Conservation (phyloP, 1,284 basidiomycete species). For the Sporisorium graminicola region DNA sequence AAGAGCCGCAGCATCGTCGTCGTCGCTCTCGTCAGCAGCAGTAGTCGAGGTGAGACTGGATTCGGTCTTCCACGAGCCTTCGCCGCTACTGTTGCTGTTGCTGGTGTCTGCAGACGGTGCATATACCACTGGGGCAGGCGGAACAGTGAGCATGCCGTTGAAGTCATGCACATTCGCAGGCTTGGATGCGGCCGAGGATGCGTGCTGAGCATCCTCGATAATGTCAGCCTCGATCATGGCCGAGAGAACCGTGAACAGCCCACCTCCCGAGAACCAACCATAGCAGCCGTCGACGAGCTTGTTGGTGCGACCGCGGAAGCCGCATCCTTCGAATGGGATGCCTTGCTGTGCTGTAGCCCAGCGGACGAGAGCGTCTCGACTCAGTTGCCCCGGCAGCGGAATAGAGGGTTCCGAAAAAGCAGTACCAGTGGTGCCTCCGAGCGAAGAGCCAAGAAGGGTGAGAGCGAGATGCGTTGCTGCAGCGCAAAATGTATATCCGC, state of each 20-base stretch:
- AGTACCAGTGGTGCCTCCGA: conserved; percentile 5
- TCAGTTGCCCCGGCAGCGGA: conserved; percentile 72
- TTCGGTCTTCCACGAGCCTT: conserved; percentile 44
- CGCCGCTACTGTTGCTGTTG: conserved; percentile 4
- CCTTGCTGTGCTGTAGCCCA: conserved; percentile 94
- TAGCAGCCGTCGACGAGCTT: conserved; percentile 99
- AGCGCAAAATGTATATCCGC: conserved; percentile 95
- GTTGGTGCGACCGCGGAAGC: conserved; percentile 93
- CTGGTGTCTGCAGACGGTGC: conserved; percentile 8
- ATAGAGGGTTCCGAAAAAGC: neutral
- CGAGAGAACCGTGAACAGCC: conserved; percentile 84
- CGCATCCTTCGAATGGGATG: conserved; percentile 83
- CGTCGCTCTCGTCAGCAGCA: conserved; percentile 9
- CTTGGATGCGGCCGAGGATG: conserved; percentile 22
- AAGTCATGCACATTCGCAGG: conserved; percentile 41
- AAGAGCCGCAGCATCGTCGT: conserved; percentile 1
- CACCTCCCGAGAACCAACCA: conserved; percentile 93
- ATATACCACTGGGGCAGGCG: conserved; percentile 11
- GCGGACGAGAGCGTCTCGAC: conserved; percentile 77
- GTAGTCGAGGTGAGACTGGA: conserved; percentile 15
- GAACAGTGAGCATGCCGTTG: conserved; percentile 42
- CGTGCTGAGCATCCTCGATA: conserved; percentile 28
- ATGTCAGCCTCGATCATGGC: conserved; percentile 73
- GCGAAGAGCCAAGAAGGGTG: conserved; percentile 70
- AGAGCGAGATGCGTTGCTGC: conserved; percentile 86